Base-by-base conservation (phyloP, 176 grass and related monocot genomes). In the Aegilops speltoides region DNA sequence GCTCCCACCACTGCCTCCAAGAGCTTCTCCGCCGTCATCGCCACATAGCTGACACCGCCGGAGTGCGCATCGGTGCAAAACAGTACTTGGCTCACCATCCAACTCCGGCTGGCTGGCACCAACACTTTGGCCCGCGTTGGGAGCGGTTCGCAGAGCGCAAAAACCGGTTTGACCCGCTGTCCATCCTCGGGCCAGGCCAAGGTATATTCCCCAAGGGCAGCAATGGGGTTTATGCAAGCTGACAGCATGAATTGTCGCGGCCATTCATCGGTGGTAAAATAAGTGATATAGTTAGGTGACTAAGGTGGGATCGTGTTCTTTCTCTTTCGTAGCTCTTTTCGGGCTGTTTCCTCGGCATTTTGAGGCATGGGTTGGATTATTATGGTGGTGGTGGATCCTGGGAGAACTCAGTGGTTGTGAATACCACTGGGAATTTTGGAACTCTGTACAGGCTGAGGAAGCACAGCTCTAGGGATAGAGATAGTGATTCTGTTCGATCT, bases 71-170 rank as follows among this genome's bases (percentile, higher is more conserved):
- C 8, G 82, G 90, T 10, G 86, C 90, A 3, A 96, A 96, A 45
- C 96, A 94, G 81, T 98, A 98, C 64, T 28, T 98, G 68, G 88
- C 82, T 41, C 87, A 92, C 82, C 90, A 98, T 25, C 81, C 90
- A 12, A 79, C 84, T 2, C 79, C 67, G 15, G 24, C 66, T 7
- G 79, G 87, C 33, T 98, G 96, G 96, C 84, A 19, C 1, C 26
- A 28, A 1, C 96, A 98, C 89, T 96, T 98, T 1, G 92, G 92
- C 24, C 74, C 1, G 17, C 63, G 65, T 3, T 98, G 88, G 93
- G 88, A 91, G 19, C 90, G 50, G 54, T 96, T 98, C 10, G 88
- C 88, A 3, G 79, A 82, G 20, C 82, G 87, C 73, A 98, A 98
- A 83, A 17, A 68, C 10, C 90, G 67, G 76, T 98, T 96, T 61